Base-by-base conservation (phyloP, 768 basidiomycete genomes). In the Lactarius sp. region DNA sequence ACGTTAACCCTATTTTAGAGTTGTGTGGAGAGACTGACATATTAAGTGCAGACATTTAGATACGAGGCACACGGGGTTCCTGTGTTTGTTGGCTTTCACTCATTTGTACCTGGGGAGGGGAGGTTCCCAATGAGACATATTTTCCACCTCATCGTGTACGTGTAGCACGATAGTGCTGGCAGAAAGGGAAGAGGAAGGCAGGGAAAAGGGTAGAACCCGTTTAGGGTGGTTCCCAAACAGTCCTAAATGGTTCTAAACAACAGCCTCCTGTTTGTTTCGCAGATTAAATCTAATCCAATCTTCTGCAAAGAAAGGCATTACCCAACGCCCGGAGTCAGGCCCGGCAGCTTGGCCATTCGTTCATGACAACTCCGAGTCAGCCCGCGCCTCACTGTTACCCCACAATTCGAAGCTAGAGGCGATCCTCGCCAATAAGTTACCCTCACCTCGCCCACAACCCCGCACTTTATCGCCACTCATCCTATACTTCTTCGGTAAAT, bases 1-100 rank as follows among this genome's bases (percentile, higher is more conserved):
- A 60, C 34, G 47, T 59, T 51, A 65, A 56, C 42, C 41, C 64
- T 56, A 60, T 46, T 60, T 64, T 65, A 60, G 39, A 56, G 64
- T 65, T 55, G 41, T 3, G 27, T 44, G 50, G 18, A 34, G 55
- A 36, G 27, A 12, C 4, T 1, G 7, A 20, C 46, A 20, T 46
- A n/a, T 46, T 7, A 46, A 46, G 6, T 46, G 4, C 9, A 10
- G 16, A 6, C 16, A 16, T 18, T 44, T 44, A 44, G 16, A 27
- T 27, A 2, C 27, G 27, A 27, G 27, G 27, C 27, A 27, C 42
- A 44, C 42, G 42, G 42, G 18, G 42, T 16, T 42, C 18, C 16
- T 42, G 4, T 18, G 4, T 42, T 42, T 42, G 16, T 16, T 16
- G 7, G 42, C 16, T 12, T 44, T 60, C 39, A 34, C 13, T 10